Conservation (phyloP, 352 stramenopile species). For the Pythium apleroticum region DNA sequence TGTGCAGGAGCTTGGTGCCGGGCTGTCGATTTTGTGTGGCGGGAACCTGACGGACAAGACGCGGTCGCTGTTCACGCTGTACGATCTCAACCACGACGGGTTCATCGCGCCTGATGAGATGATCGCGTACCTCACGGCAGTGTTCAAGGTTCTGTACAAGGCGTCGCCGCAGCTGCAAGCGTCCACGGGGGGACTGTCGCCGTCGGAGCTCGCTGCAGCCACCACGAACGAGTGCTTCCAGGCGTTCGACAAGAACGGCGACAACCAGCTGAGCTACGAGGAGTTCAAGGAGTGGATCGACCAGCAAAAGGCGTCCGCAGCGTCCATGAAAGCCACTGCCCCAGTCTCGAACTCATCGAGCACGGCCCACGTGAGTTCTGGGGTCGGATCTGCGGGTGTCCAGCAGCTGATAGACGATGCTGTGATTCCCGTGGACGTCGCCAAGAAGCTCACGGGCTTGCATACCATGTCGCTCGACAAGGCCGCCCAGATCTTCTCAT, state of each 20-base stretch:
- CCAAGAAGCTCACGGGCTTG: constrained; percentile 69
- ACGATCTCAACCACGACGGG: constrained; percentile 81
- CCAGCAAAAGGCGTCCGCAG: constrained; percentile 39
- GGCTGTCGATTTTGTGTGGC: constrained; percentile 87
- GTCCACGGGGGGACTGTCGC: constrained; percentile 50
- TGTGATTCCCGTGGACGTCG: constrained; percentile 63
- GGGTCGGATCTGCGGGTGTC: neutral
- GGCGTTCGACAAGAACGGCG: constrained; percentile 72
- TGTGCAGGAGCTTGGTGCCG: constrained; percentile 80
- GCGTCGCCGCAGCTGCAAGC: constrained; percentile 58
- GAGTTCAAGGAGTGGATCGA: constrained; percentile 82
- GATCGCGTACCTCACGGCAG: constrained; percentile 72
- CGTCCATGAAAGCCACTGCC: neutral
- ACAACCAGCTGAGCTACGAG: constrained; percentile 74
- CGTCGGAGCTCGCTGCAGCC: constrained; percentile 62
- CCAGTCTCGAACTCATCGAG: constrained; percentile 1
- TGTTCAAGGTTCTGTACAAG: constrained; percentile 89
- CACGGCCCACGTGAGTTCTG: neutral
- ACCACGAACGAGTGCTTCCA: constrained; percentile 82
- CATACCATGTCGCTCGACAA: constrained; percentile 61
- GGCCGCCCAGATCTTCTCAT: constrained; percentile 58
- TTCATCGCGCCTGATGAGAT: constrained; percentile 84
- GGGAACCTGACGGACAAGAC: constrained; percentile 71
- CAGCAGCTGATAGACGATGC: constrained; percentile 1
- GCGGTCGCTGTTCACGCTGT: constrained; percentile 79